Evolutionary conservation across 2,329 filamentous ascomycete species (phyloP).

Genomic region (Fonsecaea monophora): DNA sequence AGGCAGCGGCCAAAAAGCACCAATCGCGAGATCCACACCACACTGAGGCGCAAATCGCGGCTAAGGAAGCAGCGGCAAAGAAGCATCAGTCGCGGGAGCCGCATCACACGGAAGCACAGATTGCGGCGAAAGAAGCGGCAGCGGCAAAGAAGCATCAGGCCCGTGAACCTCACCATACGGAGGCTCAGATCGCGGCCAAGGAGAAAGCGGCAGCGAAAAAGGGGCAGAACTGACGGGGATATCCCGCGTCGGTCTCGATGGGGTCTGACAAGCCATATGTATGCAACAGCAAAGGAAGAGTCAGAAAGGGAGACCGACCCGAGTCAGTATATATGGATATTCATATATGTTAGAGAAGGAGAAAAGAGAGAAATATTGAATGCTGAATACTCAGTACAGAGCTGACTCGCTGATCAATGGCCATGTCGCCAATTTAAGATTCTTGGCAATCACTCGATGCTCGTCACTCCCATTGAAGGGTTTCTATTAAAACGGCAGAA

Average conservation of each 20-base stretch:
- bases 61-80: slow-evolving; percentile 17
- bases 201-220: slow-evolving; percentile 19
- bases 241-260: not conserved
- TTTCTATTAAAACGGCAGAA: no score
- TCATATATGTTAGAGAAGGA: not conserved
- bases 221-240: not conserved
- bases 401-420: not conserved
- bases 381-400: not conserved
- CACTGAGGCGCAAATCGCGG: slow-evolving; percentile 23
- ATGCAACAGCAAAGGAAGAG: not conserved
- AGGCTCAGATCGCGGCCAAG: slow-evolving; percentile 29
- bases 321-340: not conserved
- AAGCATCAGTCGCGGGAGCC: slow-evolving; percentile 5
- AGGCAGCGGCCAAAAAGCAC: slow-evolving; percentile 15
- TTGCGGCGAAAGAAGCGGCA: slow-evolving; percentile 23
- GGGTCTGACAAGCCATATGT: not conserved
- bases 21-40: slow-evolving; percentile 16
- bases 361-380: not conserved
- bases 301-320: not conserved
- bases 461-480: no score
- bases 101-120: slow-evolving; percentile 25
- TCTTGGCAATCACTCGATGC: not conserved
- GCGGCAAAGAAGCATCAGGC: slow-evolving; percentile 10
- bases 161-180: slow-evolving; percentile 24
- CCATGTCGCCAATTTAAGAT: not conserved